Percentiles rank a stretch among this genome's conserved stretches.
Evolutionary conservation across 2,329 filamentous ascomycete genomes (phyloP).

Genomic region (Paracoccidioides brasiliensis): DNA sequence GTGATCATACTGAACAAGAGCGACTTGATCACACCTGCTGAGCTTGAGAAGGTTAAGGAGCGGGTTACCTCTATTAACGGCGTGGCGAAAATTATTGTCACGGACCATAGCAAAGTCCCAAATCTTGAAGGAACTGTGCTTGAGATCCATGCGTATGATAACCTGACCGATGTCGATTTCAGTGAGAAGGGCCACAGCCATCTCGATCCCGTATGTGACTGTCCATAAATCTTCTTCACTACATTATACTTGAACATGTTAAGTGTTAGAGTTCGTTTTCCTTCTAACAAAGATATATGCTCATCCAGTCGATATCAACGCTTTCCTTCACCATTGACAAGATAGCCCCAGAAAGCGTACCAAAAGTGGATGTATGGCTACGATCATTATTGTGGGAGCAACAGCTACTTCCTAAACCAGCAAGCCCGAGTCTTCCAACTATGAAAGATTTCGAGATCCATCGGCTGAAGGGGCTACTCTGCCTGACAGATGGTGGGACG

Average conservation of each 20-base stretch:
- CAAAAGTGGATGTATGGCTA: slow-evolving; percentile 65
- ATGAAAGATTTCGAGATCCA: slow-evolving; percentile 60
- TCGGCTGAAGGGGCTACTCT: slow-evolving; percentile 68
- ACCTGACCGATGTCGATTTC: slow-evolving; percentile 60
- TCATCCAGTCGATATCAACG: slow-evolving; percentile 64
- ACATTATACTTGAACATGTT: background rate
- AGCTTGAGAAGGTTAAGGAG: slow-evolving; percentile 55
- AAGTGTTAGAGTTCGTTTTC: background rate
- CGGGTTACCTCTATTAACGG: slow-evolving; percentile 79
- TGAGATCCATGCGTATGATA: slow-evolving; percentile 85
- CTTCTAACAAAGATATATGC: background rate
- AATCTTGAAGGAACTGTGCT: slow-evolving; percentile 73
- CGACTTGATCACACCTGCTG: slow-evolving; percentile 60
- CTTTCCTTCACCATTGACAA: slow-evolving; percentile 55
- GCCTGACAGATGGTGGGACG: slow-evolving; percentile 46
- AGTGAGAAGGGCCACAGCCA: slow-evolving; percentile 72
- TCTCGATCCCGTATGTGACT: slow-evolving; percentile 59
- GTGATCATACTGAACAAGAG: slow-evolving; percentile 90
- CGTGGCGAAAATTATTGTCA: slow-evolving; percentile 70
- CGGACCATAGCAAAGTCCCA: slow-evolving; percentile 66
- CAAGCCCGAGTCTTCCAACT: background rate
- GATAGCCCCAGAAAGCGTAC: slow-evolving; percentile 45
- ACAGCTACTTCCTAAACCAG: slow-evolving; percentile 16
- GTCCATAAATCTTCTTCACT: slow-evolving; percentile 2
- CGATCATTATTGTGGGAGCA: slow-evolving; percentile 71